A percentile compares a stretch with the other conserved stretches of the same genome.
phyloP scores from a whole-genome alignment of 1,284 basidiomycete genomes.

The Malassezia nana region DNA sequence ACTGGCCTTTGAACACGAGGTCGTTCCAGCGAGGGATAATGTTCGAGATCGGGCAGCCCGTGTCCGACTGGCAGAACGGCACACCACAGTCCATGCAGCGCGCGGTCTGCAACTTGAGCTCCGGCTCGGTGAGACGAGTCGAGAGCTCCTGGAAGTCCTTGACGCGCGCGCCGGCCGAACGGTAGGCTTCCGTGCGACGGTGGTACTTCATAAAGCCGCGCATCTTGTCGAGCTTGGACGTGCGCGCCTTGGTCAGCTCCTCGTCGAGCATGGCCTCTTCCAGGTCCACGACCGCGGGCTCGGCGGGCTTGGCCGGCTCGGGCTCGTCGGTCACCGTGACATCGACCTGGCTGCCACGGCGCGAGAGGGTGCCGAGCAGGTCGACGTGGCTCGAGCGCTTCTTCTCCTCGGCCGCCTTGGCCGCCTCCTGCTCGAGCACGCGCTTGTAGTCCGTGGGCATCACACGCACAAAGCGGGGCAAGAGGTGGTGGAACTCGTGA shows the following conservation, averaged over 20 bases:
- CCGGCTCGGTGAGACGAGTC: constrained; percentile 36
- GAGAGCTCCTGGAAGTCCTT: constrained; percentile 46
- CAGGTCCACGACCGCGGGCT: constrained; percentile 39
- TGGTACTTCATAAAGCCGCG: constrained; percentile 48
- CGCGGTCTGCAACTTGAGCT: constrained; percentile 46
- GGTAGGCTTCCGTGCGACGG: constrained; percentile 44
- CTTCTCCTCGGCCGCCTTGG: constrained; percentile 45
- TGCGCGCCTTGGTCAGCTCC: constrained; percentile 35
- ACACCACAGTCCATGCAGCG: constrained; percentile 48
- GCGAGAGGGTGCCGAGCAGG: constrained; percentile 41
- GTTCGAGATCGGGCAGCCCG: constrained; percentile 44
- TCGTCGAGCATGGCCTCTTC: constrained; percentile 46
- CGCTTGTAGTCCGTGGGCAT: constrained; percentile 46
- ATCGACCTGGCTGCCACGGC: constrained; percentile 40
- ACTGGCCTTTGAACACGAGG: constrained; percentile 46
- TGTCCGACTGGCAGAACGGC: constrained; percentile 46
- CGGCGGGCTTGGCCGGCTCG: constrained; percentile 23
- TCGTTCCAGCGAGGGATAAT: constrained; percentile 47
- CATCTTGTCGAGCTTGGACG: constrained; percentile 44
- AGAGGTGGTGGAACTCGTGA: constrained; percentile 42
- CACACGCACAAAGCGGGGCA: constrained; percentile 43
- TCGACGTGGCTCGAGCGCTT: constrained; percentile 46
- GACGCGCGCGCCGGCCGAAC: constrained; percentile 34
- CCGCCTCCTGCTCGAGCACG: constrained; percentile 43
- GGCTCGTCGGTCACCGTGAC: constrained; percentile 26